phyloP scores from a whole-genome alignment of 352 stramenopile species.

The Globisporangium middletonii region DNA sequence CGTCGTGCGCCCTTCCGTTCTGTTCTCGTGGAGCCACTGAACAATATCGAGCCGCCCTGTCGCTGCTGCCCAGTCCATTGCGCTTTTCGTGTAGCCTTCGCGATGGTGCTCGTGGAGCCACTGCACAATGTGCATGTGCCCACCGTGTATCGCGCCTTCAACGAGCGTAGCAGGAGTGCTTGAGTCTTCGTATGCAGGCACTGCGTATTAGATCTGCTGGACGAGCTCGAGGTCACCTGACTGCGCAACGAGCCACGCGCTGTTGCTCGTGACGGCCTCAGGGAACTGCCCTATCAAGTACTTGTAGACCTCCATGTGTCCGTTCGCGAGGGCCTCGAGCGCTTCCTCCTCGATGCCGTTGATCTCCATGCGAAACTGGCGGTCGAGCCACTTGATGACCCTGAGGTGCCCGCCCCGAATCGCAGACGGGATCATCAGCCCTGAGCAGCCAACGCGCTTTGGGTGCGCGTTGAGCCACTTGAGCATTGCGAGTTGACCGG shows the following conservation, averaged over 20 bases:
- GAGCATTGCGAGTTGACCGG: not conserved
- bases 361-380: not conserved
- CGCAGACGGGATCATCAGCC: not conserved
- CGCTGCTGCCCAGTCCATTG: no score
- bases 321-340: not conserved
- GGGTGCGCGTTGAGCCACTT: not conserved
- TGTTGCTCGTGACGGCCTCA: not conserved
- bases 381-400: conserved; percentile 3
- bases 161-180: not conserved
- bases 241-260: not conserved
- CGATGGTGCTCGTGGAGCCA: conserved; percentile 11
- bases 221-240: not conserved
- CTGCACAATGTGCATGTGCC: not conserved
- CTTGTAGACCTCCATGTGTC: conserved; percentile 3
- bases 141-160: not conserved
- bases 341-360: not conserved
- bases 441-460: not conserved
- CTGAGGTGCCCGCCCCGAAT: not conserved
- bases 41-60: no score
- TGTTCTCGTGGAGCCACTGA: no score
- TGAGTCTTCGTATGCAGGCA: no score
- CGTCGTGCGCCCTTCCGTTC: no score
- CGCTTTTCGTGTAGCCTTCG: no score
- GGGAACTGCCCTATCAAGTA: not conserved
- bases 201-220: not conserved